phyloP scores from a whole-genome alignment of 495 filamentous ascomycete genomes.

The Tricharina praecox region DNA sequence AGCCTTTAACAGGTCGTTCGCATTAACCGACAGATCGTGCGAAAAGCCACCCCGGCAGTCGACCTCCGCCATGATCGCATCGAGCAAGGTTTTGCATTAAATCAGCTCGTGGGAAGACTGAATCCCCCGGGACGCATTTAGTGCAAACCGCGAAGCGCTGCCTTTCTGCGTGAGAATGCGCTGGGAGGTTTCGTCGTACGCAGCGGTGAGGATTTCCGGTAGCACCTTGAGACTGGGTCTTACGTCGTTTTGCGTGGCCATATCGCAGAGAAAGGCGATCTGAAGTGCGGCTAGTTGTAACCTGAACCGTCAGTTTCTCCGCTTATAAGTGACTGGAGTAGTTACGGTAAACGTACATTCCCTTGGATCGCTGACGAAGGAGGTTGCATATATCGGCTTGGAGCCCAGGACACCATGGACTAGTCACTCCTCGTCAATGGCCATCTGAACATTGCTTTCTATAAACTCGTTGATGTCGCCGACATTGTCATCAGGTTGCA shows the following conservation, averaged over 20 bases:
- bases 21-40: neutral
- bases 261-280: constrained; percentile 5
- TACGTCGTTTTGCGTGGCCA: constrained; percentile 1
- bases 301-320: neutral
- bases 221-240: neutral
- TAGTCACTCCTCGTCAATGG: neutral
- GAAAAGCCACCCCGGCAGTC: neutral
- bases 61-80: constrained; percentile 2
- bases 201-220: neutral
- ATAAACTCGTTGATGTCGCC: constrained; percentile 2
- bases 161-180: neutral
- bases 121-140: constrained; percentile 4
- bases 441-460: constrained; percentile 3
- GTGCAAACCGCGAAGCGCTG: neutral
- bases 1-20: neutral
- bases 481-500: constrained; percentile 2
- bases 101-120: constrained; percentile 3
- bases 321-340: neutral
- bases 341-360: constrained; percentile 4
- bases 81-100: neutral
- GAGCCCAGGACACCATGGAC: constrained; percentile 1
- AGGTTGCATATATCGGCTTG: neutral
- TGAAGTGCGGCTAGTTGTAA: constrained; percentile 6
- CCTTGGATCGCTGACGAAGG: neutral
- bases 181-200: constrained; percentile 1